phyloP scores from a whole-genome alignment of 2,329 filamentous ascomycete genomes.

The Trichoderma lentiforme region DNA sequence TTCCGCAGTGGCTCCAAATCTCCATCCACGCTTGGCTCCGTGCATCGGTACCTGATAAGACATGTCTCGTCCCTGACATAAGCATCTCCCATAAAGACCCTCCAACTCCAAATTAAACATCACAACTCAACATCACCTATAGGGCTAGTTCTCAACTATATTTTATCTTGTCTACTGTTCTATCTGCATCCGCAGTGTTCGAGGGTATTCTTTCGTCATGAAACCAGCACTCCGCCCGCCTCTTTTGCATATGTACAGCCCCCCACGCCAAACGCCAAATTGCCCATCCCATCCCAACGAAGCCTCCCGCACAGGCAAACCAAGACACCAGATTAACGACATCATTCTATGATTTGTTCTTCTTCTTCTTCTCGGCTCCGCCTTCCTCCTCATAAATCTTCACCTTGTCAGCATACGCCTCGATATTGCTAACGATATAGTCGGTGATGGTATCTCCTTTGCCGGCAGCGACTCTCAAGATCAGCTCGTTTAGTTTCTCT shows the following conservation, averaged over 20 bases:
- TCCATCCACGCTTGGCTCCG: neutral
- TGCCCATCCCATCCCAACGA: neutral
- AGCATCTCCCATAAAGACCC: no score
- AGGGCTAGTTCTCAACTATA: neutral
- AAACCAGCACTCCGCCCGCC: neutral
- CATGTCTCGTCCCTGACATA: neutral
- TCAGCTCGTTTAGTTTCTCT: conserved; percentile 83
- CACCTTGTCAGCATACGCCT: conserved; percentile 76
- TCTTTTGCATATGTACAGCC: conserved; percentile 1
- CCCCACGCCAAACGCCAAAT: conserved; percentile 19
- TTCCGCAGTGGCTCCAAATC: neutral
- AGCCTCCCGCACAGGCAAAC: neutral
- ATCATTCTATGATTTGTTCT: neutral
- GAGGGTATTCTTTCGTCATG: conserved; percentile 8
- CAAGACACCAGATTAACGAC: neutral
- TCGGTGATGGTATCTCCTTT: conserved; percentile 76
- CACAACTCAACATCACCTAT: neutral
- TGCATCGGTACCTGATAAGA: neutral
- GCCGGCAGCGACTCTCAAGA: conserved; percentile 81
- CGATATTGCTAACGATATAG: conserved; percentile 75
- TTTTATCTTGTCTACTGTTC: conserved; percentile 2
- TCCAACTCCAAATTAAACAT: neutral
- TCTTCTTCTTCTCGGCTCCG: conserved; percentile 1
- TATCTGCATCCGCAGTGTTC: conserved; percentile 3
- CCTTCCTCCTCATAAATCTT: conserved; percentile 68